phyloP scores from a whole-genome alignment of 208 protist species.

The Trypanosoma caninum region DNA sequence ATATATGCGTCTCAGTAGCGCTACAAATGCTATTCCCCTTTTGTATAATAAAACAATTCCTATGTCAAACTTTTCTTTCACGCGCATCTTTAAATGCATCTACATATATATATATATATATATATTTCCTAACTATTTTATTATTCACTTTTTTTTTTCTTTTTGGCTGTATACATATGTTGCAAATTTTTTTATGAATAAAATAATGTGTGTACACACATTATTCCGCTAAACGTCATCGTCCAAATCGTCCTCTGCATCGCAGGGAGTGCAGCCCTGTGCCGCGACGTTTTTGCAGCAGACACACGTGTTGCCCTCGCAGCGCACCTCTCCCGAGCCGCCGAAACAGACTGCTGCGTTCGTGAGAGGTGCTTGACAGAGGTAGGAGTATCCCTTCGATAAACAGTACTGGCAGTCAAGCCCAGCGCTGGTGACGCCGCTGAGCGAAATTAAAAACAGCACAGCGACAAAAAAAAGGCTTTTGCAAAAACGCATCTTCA shows the following conservation, averaged over 20 bases:
- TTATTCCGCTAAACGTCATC: constrained; percentile 15
- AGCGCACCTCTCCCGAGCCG: constrained; percentile 29
- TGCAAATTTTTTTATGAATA: background rate
- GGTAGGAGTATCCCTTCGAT: constrained; percentile 39
- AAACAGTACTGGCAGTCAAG: constrained; percentile 39
- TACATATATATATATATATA: too few species aligned
- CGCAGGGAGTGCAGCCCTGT: constrained; percentile 21
- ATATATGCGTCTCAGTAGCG: too few species aligned
- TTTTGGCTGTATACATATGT: too few species aligned
- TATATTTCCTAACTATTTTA: background rate
- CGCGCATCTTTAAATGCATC: too few species aligned
- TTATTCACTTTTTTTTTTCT: background rate
- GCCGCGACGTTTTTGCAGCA: constrained; percentile 26
- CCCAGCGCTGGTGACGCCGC: background rate
- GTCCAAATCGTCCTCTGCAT: constrained; percentile 5
- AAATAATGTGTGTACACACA: background rate
- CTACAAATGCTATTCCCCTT: too few species aligned
- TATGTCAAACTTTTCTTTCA: too few species aligned
- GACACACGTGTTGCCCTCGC: constrained; percentile 16
- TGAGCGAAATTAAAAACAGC: background rate
- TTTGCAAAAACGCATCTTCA: constrained; percentile 1
- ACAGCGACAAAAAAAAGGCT: constrained; percentile 1
- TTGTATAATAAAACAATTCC: too few species aligned
- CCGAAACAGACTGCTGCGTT: constrained; percentile 20
- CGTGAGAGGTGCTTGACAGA: constrained; percentile 29